Percentiles rank a stretch among this genome's conserved stretches.
Evolutionary conservation across 2,329 filamentous ascomycete genomes (phyloP).

Genomic region (Monosporascus sp.): DNA sequence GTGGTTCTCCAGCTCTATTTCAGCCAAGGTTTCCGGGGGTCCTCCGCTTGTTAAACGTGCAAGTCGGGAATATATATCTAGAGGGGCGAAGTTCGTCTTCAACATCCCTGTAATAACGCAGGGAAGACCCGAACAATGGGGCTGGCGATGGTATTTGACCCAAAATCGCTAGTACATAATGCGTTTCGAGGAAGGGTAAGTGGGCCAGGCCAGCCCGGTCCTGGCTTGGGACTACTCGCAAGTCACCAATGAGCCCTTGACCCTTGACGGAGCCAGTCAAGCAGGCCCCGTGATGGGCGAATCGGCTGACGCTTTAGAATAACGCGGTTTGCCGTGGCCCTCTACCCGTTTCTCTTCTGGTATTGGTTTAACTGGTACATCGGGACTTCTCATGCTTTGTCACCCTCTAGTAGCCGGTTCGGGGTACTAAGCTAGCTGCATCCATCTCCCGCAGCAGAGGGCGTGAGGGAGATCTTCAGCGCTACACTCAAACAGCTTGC

Average conservation of each 20-base stretch:
- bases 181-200: not conserved
- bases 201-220: not conserved
- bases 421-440: not conserved
- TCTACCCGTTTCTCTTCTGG: slow-evolving; percentile 1
- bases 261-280: not conserved
- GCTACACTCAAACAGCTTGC: not conserved
- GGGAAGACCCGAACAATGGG: slow-evolving; percentile 33
- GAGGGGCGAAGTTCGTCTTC: slow-evolving; percentile 30
- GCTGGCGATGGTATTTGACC: slow-evolving; percentile 26
- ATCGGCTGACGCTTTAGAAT: slow-evolving; percentile 7
- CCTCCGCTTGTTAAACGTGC: slow-evolving; percentile 39
- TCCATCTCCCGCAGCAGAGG: not conserved
- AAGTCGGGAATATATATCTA: slow-evolving; percentile 45
- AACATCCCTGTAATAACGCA: slow-evolving; percentile 32
- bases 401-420: not conserved
- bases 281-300: slow-evolving; percentile 4
- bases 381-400: no score
- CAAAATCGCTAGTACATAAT: slow-evolving; percentile 19
- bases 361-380: not conserved
- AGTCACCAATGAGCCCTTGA: not conserved
- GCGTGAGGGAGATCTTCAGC: not conserved
- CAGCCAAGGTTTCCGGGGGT: slow-evolving; percentile 30
- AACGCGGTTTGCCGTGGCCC: slow-evolving; percentile 5
- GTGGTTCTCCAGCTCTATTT: slow-evolving; percentile 19
- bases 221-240: not conserved